These are phyloP conservation scores for Serpula lacrymans DNA, from an alignment of 768 basidiomycete genomes.

Conservation along the genomic window DNA sequence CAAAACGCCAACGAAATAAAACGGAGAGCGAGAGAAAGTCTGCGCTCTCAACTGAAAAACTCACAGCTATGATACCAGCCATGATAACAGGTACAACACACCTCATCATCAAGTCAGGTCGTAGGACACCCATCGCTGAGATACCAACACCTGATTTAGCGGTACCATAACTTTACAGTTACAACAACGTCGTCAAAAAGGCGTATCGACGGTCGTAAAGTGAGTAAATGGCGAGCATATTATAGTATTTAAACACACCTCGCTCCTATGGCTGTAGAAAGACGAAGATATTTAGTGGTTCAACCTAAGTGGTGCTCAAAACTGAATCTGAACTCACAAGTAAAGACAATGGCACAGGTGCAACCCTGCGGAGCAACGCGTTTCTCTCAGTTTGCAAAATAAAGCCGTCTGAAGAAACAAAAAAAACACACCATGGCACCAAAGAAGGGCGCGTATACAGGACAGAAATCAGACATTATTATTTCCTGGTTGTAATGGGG, in stretches of 20 bases:
- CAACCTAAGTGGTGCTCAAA: not conserved
- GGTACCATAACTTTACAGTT: slow-evolving; percentile 79
- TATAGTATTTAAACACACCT: slow-evolving; percentile 44
- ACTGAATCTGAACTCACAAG: slow-evolving; percentile 58
- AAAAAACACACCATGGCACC: slow-evolving; percentile 78
- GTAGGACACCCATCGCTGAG: slow-evolving; percentile 95
- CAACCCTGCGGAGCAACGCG: slow-evolving; percentile 76
- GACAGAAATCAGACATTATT: slow-evolving; percentile 76
- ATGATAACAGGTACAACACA: slow-evolving; percentile 97
- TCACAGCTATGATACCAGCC: slow-evolving; percentile 99
- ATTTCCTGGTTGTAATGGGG: slow-evolving; percentile 1
- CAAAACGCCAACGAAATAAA: not conserved
- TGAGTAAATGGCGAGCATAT: not conserved
- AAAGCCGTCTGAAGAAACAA: not conserved
- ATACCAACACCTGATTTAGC: slow-evolving; percentile 99
- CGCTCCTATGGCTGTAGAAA: slow-evolving; percentile 69
- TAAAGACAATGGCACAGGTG: slow-evolving; percentile 96
- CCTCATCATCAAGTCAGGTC: slow-evolving; percentile 98
- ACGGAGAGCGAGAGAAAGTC: not conserved
- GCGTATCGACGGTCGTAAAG: slow-evolving; percentile 13
- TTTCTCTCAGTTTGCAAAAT: slow-evolving; percentile 10
- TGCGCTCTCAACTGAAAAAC: slow-evolving; percentile 30
- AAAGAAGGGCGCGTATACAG: slow-evolving; percentile 98
- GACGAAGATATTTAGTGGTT: slow-evolving; percentile 6
- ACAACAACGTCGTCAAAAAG: not conserved